Evolutionary conservation across 2,329 filamentous ascomycete genomes (phyloP), one percentile per base, ranked within the genome.

Genomic region (Monosporascus ibericus): DNA sequence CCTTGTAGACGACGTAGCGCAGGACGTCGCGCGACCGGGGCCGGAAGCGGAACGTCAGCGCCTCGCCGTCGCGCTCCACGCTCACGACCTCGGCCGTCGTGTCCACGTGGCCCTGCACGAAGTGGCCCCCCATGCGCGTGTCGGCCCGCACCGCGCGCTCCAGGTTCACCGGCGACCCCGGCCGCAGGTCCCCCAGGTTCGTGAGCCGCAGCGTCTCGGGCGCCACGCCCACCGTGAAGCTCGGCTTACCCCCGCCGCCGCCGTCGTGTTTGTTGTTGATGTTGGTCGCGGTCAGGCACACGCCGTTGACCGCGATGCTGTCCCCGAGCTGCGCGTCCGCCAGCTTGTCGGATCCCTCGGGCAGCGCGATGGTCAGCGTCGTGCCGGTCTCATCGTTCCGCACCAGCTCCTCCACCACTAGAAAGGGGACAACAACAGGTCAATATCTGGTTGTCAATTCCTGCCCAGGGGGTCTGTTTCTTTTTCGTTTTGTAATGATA

Each of bases 51-150:
- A 97, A 88, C 1, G 90, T 95, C 55, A 95, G 71, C 6, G 94
- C 90, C 72, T 97, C 96, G 52, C 92, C 91, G 70, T 99, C 94
- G 3, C 86, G 84, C 18, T 80, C 85, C 37, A 88, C 81, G 44
- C 81, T 80, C 39, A 86, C 67, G 55, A 99, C 88, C 44, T 80
- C 81, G 0, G 92, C 94, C 39, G 87, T 84, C 11, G 90, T 92
- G 71, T 99, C 95, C 55, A 99, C 92, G 70, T 99, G 94, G 40
- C 94, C 94, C 73, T 99, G 95, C 34, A 97, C 92, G 65, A 97
- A 96, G 74, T 99, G 94, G 0, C 94, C 94, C 47, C 95, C 94
- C 90, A 99, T 97, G 51, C 94, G 89, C 46, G 92, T 96, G 63
- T 88, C 83, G 5, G 91, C 90, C 18, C 88, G 87, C 50, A 99